Percentiles rank a stretch among this genome's conserved stretches.
Evolutionary conservation across 805 yeast species (phyloP).

Genomic region (Diddensiella transvaalensis): DNA sequence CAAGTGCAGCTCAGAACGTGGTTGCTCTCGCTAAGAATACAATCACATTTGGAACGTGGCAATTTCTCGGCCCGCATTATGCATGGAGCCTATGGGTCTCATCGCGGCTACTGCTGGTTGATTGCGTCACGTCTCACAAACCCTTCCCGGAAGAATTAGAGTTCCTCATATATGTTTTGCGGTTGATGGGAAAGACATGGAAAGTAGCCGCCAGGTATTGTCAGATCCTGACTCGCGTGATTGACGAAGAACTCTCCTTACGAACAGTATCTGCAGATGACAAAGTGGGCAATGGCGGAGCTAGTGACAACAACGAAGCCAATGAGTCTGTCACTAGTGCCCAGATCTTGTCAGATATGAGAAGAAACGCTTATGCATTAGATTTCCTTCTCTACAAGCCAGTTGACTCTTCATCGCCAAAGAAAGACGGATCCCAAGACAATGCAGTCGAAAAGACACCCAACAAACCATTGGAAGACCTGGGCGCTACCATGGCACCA

Average conservation of each 20-base stretch:
- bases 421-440: not conserved
- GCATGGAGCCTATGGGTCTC: conserved; percentile 30
- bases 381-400: conserved; percentile 23
- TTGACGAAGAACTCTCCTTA: conserved; percentile 26
- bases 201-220: conserved; percentile 26
- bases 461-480: not conserved
- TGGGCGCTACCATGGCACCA: not conserved
- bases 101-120: conserved; percentile 26
- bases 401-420: not conserved
- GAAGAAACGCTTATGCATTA: conserved; percentile 28
- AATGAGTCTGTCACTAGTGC: conserved; percentile 13
- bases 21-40: conserved; percentile 21
- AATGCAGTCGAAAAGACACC: conserved; percentile 6
- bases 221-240: conserved; percentile 21
- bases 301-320: not conserved
- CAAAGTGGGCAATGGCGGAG: not conserved
- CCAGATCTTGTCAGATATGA: conserved; percentile 27
- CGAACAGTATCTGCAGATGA: conserved; percentile 9
- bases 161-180: conserved; percentile 18
- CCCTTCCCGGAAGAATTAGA: conserved; percentile 24
- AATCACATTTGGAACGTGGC: conserved; percentile 11
- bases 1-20: conserved; percentile 21
- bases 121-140: conserved; percentile 22
- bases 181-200: conserved; percentile 25
- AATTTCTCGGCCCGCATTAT: conserved; percentile 28